Base-by-base conservation (phyloP, 176 grass and related monocot genomes). In the Dactylis glomerata region DNA sequence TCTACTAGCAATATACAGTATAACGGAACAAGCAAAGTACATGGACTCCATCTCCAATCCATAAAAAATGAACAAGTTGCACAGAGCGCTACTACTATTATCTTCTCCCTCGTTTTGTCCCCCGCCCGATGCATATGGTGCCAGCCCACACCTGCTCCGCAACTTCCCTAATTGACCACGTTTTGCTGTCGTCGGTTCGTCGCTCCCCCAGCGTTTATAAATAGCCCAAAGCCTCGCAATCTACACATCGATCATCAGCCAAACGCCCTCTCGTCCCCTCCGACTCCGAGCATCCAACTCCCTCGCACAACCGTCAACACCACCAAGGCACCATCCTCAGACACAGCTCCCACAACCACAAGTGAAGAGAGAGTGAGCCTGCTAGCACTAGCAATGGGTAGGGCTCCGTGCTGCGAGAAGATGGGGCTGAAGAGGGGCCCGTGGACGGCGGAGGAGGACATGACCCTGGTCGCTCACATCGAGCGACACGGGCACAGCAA, bases 321-420 rank as follows among this genome's bases (percentile, higher is more conserved):
- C 68, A 44, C 5, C 38, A 13, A 32, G n/a, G n/a, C n/a, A n/a
- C n/a, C n/a, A n/a, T 41, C 50, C 16, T 47, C 41, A 73, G 24
- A 56, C 14, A 44, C 23, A 72, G 13, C 61, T 13, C 42, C 37
- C 33, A 7, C 49, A 19, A 17, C 47, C 0, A 33, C 1, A 1
- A 20, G 58, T 36, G 72, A 57, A 33, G 4, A 68, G 57, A 46
- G 22, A 38, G 22, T 68, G 16, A 68, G 65, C 33, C 2, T 37
- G 19, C 19, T 24, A 55, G 28, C 64, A 34, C 52, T 16, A 82
- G 10, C 49, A 31, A 96, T 96, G 94, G 94, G 72, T 57, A 85
- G 94, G 15, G 86, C 91, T 19, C 94, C 92, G 58, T 97, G 94
- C 83, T 97, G 94, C 86, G 94, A 92, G 56, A 94, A 97, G 85